Evolutionary conservation across 2,329 filamentous ascomycete genomes (phyloP), one percentile per base, ranked within the genome.

Genomic region (Cucurbitaria berberidis): DNA sequence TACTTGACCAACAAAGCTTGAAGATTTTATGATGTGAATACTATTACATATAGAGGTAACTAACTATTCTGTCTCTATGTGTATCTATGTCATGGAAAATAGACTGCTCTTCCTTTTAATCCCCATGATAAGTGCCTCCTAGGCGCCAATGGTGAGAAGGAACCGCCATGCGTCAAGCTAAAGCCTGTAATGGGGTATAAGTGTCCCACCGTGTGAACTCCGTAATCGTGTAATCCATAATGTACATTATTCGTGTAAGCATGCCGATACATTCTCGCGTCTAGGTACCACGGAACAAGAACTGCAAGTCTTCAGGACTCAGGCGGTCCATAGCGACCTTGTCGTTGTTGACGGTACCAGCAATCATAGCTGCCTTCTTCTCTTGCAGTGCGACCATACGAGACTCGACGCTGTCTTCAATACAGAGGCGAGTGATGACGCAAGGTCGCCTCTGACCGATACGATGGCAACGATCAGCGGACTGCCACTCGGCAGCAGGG

Each of bases 401-500:
- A 53, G 90, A 95, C 78, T 99, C 95, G 24, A 99, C 93, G 1
- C 91, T 96, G 73, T 99, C 95, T 73, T 99, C 93, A 57, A 99
- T 97, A 71, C 92, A 96, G 10, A 99, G 85, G 24, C 95, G 87
- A 1, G 93, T 98, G 66, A 99, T 96, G 30, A 91, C 91, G 73
- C 95, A 98, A 24, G 93, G 93, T 7, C 95, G 89, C 41, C 88
- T 90, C 79, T 99, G 95, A 27, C 95, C 95, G 64, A 98, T 99
- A 50, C 95, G 92, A 77, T 98, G 95, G 63, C 80, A 82, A 43
- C 80, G 78, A 59, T 99, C 95, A 2, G 95, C 95, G 57, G 90
- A 95, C 77, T 99, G 95, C 95, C 95, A 99, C 78, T 99, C 95
- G 0, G 93, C 93, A n/a, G 93, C 93, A n/a, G 95, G 95, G 65